phyloP scores from a whole-genome alignment of 2,329 filamentous ascomycete species.

The Fusarium pseudonygamai region DNA sequence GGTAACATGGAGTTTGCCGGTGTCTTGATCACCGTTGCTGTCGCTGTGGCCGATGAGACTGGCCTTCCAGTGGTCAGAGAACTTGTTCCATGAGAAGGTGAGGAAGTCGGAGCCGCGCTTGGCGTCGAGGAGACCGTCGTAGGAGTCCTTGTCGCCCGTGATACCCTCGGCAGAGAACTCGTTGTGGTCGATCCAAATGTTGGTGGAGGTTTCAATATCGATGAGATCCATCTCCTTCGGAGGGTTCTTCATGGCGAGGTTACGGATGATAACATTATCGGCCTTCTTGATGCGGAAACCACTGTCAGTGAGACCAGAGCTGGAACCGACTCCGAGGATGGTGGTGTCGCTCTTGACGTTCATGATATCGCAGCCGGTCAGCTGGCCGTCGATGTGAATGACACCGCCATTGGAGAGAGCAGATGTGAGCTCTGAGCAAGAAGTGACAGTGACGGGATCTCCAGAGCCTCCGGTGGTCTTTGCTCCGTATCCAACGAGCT shows the following conservation, averaged over 20 bases:
- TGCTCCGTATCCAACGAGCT: slow-evolving; percentile 44
- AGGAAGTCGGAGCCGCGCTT: slow-evolving; percentile 66
- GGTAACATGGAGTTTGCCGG: slow-evolving; percentile 64
- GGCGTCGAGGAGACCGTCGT: slow-evolving; percentile 67
- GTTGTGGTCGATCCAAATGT: slow-evolving; percentile 67
- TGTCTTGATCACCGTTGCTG: slow-evolving; percentile 60
- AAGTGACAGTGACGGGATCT: slow-evolving; percentile 55
- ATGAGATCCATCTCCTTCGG: slow-evolving; percentile 58
- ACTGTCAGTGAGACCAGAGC: slow-evolving; percentile 49
- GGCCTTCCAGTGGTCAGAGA: slow-evolving; percentile 65
- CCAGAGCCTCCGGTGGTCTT: slow-evolving; percentile 59
- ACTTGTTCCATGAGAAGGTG: slow-evolving; percentile 47
- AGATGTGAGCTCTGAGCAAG: slow-evolving; percentile 52
- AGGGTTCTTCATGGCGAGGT: slow-evolving; percentile 58
- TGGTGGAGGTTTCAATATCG: slow-evolving; percentile 52
- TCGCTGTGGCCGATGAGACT: slow-evolving; percentile 67
- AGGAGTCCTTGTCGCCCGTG: slow-evolving; percentile 67
- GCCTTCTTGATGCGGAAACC: slow-evolving; percentile 56
- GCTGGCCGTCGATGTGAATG: slow-evolving; percentile 54
- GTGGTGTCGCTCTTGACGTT: slow-evolving; percentile 58
- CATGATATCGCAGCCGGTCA: slow-evolving; percentile 52
- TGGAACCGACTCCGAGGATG: slow-evolving; percentile 57
- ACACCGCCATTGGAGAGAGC: slow-evolving; percentile 53
- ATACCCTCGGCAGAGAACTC: slow-evolving; percentile 61
- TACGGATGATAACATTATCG: slow-evolving; percentile 62